phyloP scores from a whole-genome alignment of 2,329 filamentous ascomycete genomes.

The Penicillium sp. region DNA sequence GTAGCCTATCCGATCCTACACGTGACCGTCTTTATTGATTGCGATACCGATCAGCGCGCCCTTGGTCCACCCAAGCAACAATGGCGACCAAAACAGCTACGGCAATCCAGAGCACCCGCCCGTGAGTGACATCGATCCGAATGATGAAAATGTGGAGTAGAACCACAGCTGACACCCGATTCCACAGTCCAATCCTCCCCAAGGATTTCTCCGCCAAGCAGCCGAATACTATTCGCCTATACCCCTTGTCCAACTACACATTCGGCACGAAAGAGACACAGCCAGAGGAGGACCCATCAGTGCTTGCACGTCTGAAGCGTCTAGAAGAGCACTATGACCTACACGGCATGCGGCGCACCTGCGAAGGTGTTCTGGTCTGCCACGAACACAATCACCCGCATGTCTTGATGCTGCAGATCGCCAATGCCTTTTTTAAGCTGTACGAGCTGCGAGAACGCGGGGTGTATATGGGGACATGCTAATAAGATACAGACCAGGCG shows the following conservation, averaged over 20 bases:
- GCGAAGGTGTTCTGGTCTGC: constrained; percentile 93
- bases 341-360: constrained; percentile 94
- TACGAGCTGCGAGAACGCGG: constrained; percentile 30
- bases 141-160: constrained; percentile 3
- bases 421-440: constrained; percentile 98
- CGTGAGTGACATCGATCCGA: constrained; percentile 39
- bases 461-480: neutral
- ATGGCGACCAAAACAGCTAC: constrained; percentile 84
- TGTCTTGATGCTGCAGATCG: constrained; percentile 98
- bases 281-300: constrained; percentile 94
- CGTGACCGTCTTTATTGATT: neutral
- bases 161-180: constrained; percentile 10
- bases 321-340: constrained; percentile 91
- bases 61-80: neutral
- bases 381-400: constrained; percentile 99
- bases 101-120: constrained; percentile 69
- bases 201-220: constrained; percentile 84
- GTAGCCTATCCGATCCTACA: too few relatives aligned
- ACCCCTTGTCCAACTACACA: constrained; percentile 95
- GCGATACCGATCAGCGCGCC: constrained; percentile 11
- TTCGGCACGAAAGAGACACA: constrained; percentile 98
- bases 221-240: constrained; percentile 81
- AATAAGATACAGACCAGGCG: constrained; percentile 61
- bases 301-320: constrained; percentile 83
- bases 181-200: constrained; percentile 65